These are phyloP conservation scores for Porphyra umbilicalis DNA, from an alignment of 31 red algal genomes.

Conservation along the genomic window DNA sequence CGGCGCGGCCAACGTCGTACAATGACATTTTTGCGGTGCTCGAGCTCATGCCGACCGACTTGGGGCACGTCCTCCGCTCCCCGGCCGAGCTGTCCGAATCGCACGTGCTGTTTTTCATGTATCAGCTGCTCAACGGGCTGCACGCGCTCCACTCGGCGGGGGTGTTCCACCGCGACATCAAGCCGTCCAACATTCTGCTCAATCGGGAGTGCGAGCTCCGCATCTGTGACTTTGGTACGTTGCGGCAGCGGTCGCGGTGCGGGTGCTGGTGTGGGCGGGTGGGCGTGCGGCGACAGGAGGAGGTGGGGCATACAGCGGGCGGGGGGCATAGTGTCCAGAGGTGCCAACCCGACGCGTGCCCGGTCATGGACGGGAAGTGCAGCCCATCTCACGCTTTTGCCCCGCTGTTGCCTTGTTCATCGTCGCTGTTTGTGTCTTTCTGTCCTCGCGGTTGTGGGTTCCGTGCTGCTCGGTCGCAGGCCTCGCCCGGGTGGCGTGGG, in stretches of 20 bases:
- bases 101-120: conserved; percentile 81
- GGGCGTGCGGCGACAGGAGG: no score
- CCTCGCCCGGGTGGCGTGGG: conserved; percentile 30
- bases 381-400: no score
- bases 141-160: conserved; percentile 43
- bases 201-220: conserved; percentile 41
- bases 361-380: no score
- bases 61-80: conserved; percentile 46
- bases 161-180: conserved; percentile 57
- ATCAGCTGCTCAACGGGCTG: conserved; percentile 60
- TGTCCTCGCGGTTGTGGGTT: no score
- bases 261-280: not conserved
- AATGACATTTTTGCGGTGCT: conserved; percentile 85
- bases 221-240: conserved; percentile 63
- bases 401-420: no score
- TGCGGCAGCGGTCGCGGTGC: not conserved
- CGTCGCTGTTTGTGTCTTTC: no score
- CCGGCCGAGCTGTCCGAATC: conserved; percentile 14
- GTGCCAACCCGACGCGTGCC: no score
- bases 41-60: conserved; percentile 83
- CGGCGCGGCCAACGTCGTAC: conserved; percentile 29
- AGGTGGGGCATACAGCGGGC: no score
- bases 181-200: conserved; percentile 61
- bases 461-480: no score
- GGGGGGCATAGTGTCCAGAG: no score